Conservation (phyloP, 1,284 basidiomycete genomes). For the Boletus semigastroideus region DNA sequence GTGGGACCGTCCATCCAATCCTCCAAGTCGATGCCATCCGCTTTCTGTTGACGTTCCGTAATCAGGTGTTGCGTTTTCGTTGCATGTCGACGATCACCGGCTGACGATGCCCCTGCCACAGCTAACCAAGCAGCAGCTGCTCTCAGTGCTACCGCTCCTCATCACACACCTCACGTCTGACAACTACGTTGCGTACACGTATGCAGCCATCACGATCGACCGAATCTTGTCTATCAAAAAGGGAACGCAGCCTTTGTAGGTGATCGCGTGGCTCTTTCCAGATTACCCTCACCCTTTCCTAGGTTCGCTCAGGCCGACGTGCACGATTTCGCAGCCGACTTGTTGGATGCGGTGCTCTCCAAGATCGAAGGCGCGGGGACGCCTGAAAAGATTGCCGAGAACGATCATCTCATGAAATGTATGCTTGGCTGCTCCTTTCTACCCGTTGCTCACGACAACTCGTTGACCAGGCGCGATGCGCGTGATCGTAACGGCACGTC, state of each 20-base stretch:
- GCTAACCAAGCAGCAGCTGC: slow-evolving; percentile 93
- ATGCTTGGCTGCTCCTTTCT: slow-evolving; percentile 25
- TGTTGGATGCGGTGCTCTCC: slow-evolving; percentile 76
- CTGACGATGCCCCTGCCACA: slow-evolving; percentile 31
- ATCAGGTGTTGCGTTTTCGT: slow-evolving; percentile 64
- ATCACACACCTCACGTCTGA: slow-evolving; percentile 80
- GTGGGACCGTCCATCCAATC: slow-evolving; percentile 79
- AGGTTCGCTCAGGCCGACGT: slow-evolving; percentile 90
- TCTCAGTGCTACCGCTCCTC: slow-evolving; percentile 88
- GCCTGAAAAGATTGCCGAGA: slow-evolving; percentile 95
- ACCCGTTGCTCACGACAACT: slow-evolving; percentile 7
- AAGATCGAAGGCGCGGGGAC: slow-evolving; percentile 85
- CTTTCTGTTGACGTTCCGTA: slow-evolving; percentile 92
- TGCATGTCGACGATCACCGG: neutral
- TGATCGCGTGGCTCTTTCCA: slow-evolving; percentile 8
- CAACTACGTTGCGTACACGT: slow-evolving; percentile 87
- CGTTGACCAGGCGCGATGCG: slow-evolving; percentile 78
- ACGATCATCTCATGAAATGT: slow-evolving; percentile 99
- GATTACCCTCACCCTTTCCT: neutral
- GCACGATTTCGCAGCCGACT: slow-evolving; percentile 73
- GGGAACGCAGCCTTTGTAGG: slow-evolving; percentile 66
- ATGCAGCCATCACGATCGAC: slow-evolving; percentile 89
- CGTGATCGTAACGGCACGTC: slow-evolving; percentile 86
- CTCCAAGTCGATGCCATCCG: slow-evolving; percentile 96
- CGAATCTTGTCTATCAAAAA: slow-evolving; percentile 87